Evolutionary conservation across 2,329 filamentous ascomycete genomes (phyloP), one percentile per base, ranked within the genome.

Genomic region (Colletotrichum cereale): DNA sequence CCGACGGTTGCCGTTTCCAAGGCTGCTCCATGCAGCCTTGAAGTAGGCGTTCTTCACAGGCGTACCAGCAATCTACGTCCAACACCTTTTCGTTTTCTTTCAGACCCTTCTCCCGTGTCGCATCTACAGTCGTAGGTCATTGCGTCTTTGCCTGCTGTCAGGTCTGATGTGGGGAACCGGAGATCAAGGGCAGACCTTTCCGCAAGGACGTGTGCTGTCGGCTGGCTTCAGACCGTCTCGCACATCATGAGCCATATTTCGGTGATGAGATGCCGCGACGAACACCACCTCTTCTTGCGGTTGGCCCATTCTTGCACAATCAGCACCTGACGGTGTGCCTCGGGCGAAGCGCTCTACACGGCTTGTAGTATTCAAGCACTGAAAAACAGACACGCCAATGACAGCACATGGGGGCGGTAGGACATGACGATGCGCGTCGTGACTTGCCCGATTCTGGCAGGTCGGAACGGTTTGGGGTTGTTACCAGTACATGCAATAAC

Each of bases 21-120:
- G 70, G 61, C 48, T 66, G 55, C 34, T 36, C 70, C 70, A 62
- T 66, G 67, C 56, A 57, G 42, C 42, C 29, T 26, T 71, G 67
- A 57, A 62, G 70, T 42, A 62, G 50, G 62, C 61, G 62, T 72
- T 70, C 60, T 65, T 60, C 60, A 48, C 26, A 47, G 40, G 61
- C 42, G 16, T 24, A 66, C 61, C 56, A 38, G 34, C 40, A 42
- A 40, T 24, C 42, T 64, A 62, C 12, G 57, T 47, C 64, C 18
- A 48, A 36, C 58, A 11, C 34, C 5, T 31, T 44, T 57, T 44
- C 48, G 24, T 58, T 34, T 55, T 47, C 58, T 58, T 21, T 70
- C 69, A 60, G 53, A 72, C 58, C 65, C 42, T 12, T 53, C 14
- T 42, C 24, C 50, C 38, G 60, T 56, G 64, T 67, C 68, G 57